Percentiles rank a stretch among this genome's conserved stretches.
These are phyloP conservation scores for Zygoascus tannicola DNA, from an alignment of 805 yeast genomes.

Conservation along the genomic window DNA sequence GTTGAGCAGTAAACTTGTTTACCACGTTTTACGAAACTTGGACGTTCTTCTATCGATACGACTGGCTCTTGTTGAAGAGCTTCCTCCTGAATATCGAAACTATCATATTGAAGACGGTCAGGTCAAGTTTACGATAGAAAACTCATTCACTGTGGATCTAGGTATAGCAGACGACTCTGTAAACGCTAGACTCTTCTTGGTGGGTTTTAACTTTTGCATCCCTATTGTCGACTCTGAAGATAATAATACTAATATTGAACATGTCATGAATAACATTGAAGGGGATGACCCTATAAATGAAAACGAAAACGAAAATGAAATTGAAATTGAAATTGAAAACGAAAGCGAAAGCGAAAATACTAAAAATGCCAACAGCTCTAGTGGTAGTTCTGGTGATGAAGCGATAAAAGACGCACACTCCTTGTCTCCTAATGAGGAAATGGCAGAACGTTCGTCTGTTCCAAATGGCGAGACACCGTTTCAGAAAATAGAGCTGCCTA, in stretches of 20 bases:
- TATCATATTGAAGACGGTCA: slow-evolving; percentile 70
- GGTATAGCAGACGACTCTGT: slow-evolving; percentile 57
- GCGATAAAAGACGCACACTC: too few species aligned
- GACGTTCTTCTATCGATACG: slow-evolving; percentile 66
- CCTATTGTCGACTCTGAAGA: slow-evolving; percentile 31
- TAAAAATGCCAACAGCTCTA: background rate
- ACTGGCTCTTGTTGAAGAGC: slow-evolving; percentile 48
- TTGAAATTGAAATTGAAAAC: background rate
- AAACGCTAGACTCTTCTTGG: slow-evolving; percentile 63
- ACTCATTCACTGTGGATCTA: slow-evolving; percentile 67
- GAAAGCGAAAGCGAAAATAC: background rate
- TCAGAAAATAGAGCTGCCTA: slow-evolving; percentile 8
- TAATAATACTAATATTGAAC: background rate
- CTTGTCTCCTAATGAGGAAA: background rate
- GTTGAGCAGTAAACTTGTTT: slow-evolving; percentile 46
- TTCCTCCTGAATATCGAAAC: slow-evolving; percentile 57
- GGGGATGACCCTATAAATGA: background rate
- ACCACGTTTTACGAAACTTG: slow-evolving; percentile 55
- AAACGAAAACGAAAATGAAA: background rate
- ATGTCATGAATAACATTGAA: background rate
- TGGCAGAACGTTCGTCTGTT: too few species aligned
- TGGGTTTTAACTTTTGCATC: slow-evolving; percentile 53
- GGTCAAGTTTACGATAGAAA: slow-evolving; percentile 50
- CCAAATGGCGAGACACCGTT: too few species aligned
- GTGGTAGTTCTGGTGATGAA: background rate